These are phyloP conservation scores for Solanum aculeatissimum DNA, from an alignment of 305 asterid genomes.

Conservation along the genomic window DNA sequence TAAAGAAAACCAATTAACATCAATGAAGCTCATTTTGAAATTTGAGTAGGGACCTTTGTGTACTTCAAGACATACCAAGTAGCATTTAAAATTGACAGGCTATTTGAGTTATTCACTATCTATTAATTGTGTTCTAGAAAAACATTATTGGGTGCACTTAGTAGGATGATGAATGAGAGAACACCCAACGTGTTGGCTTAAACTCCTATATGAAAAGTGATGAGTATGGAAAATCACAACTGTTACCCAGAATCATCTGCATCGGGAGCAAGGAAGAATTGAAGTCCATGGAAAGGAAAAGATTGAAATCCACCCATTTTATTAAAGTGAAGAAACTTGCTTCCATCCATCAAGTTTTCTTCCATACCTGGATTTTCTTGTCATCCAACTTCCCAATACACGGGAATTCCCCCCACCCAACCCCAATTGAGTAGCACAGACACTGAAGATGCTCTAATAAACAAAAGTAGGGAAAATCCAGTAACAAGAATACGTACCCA, in stretches of 20 bases:
- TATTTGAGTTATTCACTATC: background rate
- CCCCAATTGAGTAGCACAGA: background rate
- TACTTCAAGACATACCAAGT: background rate
- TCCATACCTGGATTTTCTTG: background rate
- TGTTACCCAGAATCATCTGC: background rate
- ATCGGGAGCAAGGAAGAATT: background rate
- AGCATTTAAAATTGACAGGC: background rate
- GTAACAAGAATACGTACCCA: conserved; percentile 42
- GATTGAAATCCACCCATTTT: background rate
- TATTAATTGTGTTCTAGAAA: background rate
- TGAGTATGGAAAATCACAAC: background rate
- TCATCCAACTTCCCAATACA: background rate
- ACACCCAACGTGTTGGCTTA: background rate
- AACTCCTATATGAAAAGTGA: background rate
- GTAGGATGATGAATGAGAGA: background rate
- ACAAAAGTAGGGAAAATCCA: background rate
- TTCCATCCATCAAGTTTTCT: background rate
- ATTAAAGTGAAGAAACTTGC: background rate
- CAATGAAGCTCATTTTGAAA: background rate
- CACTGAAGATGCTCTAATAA: background rate
- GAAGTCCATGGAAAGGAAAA: background rate
- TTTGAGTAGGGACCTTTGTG: background rate
- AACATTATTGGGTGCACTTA: background rate
- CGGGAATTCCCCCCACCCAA: background rate
- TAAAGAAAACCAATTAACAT: background rate